phyloP scores from a whole-genome alignment of 257 asterid genomes.

The Catharanthus roseus region DNA sequence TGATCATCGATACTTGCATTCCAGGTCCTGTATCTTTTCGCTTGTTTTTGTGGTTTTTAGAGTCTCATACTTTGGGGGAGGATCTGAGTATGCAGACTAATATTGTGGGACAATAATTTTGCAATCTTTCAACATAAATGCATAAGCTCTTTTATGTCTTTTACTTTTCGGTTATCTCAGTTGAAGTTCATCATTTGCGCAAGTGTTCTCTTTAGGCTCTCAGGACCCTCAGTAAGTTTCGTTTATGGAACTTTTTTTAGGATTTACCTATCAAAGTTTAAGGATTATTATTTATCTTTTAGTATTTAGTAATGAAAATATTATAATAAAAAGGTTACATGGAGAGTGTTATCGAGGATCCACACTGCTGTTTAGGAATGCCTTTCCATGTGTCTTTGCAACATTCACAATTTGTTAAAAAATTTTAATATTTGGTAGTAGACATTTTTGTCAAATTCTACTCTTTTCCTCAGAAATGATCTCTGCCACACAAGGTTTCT shows the following conservation, averaged over 20 bases:
- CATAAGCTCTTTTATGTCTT: background rate
- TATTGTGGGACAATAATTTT: background rate
- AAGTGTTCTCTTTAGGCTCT: background rate
- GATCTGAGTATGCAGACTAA: background rate
- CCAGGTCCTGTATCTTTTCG: background rate
- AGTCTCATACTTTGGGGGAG: background rate
- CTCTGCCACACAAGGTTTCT: background rate
- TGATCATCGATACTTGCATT: background rate
- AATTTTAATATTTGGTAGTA: too few species aligned
- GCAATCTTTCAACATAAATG: background rate
- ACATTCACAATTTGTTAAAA: background rate
- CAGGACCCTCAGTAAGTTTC: too few species aligned
- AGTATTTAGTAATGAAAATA: too few species aligned
- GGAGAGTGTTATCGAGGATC: too few species aligned
- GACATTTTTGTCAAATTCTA: background rate
- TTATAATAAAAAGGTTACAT: too few species aligned
- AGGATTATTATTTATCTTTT: too few species aligned
- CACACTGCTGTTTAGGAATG: too few species aligned
- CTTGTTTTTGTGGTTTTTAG: background rate
- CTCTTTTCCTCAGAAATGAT: background rate
- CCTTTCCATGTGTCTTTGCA: background rate
- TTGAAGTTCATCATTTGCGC: background rate
- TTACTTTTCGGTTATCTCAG: background rate
- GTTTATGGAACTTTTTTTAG: too few species aligned
- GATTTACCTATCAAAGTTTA: too few species aligned